Base-by-base conservation (phyloP, 352 stramenopile genomes). In the Globisporangium rhizosaccharum region DNA sequence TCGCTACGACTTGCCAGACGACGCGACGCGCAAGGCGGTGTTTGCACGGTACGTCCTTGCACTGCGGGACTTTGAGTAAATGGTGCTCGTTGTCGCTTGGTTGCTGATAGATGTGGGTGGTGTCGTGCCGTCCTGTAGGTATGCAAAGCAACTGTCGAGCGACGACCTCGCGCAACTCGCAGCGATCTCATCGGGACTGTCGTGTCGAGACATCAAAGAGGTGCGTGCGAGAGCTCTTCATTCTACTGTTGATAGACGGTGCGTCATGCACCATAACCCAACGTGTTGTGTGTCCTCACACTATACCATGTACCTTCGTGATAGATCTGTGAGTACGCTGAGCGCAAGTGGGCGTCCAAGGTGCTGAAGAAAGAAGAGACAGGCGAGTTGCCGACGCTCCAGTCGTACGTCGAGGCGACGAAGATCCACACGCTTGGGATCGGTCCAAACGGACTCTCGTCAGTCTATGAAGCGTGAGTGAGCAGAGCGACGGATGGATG, bases 131-230 rank as follows among this genome's bases (percentile, higher is more conserved):
- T 39, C 6, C 7, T 48, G 2, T 59, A 94, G 85, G 51, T 95
- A 95, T 60, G 92, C 92, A 11, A 97, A 96, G 62, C 93, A 98
- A 59, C 72, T 98, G 1, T 80, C 68, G 4, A 51, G 65, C 0
- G 71, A 90, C 15, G 85, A 97, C 33, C 63, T 97, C 0, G 67
- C 60, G 4, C 73, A 96, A 44, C 69, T 98, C 23, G 89, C 92
- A 2, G 54, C 70, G 3, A 67, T 92, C 37, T 92, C 91, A 8
- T 63, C 73, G 28, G 88, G 88, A n/a, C 83, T 97, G 53, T 97
- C 90, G 9, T 96, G 92, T 51, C 76, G 93, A 56, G 93, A 97
- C 63, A 97, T 98, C 60, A 97, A 97, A 76, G 92, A 98, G 79
- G 86, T 92, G 51, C n/a, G 51, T 23, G 45, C 8, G 44, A 39